Conservation (phyloP, 1,284 basidiomycete species). For the Cerioporus squamosus region DNA sequence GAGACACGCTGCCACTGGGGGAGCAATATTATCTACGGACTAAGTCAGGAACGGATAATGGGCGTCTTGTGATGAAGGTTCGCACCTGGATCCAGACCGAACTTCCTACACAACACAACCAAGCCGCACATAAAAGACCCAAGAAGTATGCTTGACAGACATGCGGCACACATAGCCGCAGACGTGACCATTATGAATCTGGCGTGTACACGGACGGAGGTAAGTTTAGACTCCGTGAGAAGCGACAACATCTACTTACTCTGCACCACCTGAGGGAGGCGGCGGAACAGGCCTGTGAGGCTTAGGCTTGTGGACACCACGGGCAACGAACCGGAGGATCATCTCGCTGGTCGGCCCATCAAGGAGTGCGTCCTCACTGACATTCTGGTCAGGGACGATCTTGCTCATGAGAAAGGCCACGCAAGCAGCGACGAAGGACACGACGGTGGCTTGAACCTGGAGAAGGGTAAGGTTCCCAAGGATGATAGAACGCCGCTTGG, state of each 20-base stretch:
- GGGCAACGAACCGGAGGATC: not conserved
- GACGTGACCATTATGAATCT: conserved; percentile 87
- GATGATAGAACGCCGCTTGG: conserved; percentile 70
- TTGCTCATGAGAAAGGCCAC: conserved; percentile 77
- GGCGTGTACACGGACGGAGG: not conserved
- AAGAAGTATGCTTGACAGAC: conserved; percentile 78
- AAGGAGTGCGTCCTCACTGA: not conserved
- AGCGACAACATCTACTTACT: conserved; percentile 45
- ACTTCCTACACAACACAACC: conserved; percentile 79
- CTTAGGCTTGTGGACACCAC: conserved; percentile 21
- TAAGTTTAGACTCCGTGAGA: not conserved
- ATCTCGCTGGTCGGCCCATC: not conserved
- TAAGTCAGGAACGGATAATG: conserved; percentile 5
- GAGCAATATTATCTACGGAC: conserved; percentile 87
- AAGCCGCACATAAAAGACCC: conserved; percentile 94
- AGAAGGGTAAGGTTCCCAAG: conserved; percentile 86
- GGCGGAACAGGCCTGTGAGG: conserved; percentile 16
- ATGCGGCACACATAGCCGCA: conserved; percentile 89
- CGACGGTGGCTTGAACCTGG: conserved; percentile 92
- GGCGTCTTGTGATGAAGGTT: not conserved
- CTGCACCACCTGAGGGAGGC: conserved; percentile 47
- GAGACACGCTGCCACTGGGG: conserved; percentile 90
- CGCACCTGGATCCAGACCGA: conserved; percentile 84
- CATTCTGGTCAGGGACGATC: conserved; percentile 22
- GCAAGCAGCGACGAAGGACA: conserved; percentile 86